These are phyloP conservation scores for Hypoxylon sp. DNA, from an alignment of 2,329 filamentous ascomycete species.

Conservation along the genomic window DNA sequence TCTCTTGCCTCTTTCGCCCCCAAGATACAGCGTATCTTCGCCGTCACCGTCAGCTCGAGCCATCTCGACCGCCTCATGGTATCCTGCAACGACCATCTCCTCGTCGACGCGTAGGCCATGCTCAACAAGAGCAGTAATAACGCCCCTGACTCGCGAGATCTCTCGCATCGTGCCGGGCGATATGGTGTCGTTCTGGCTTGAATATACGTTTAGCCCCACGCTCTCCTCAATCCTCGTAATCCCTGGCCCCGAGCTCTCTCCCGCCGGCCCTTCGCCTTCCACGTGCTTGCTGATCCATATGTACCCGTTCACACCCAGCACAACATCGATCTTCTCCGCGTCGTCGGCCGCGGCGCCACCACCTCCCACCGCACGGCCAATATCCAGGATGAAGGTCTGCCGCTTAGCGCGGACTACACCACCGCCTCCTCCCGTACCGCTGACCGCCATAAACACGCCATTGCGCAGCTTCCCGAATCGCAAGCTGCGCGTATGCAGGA, in stretches of 20 bases:
- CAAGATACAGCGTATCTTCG: conserved; percentile 71
- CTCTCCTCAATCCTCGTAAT: conserved; percentile 91
- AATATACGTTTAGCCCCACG: conserved; percentile 88
- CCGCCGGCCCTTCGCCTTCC: conserved; percentile 66
- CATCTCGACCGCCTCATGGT: conserved; percentile 84
- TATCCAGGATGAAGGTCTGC: conserved; percentile 87
- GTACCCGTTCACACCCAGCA: conserved; percentile 95
- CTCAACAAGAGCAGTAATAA: conserved; percentile 86
- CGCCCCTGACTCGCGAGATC: conserved; percentile 85
- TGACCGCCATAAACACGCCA: conserved; percentile 87
- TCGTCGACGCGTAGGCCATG: conserved; percentile 89
- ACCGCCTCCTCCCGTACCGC: conserved; percentile 84
- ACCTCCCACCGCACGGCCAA: conserved; percentile 51
- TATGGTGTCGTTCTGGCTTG: conserved; percentile 93
- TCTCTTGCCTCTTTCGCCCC: conserved; percentile 67
- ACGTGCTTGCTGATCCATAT: conserved; percentile 94
- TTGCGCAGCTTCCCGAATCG: conserved; percentile 97
- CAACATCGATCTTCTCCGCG: conserved; percentile 80
- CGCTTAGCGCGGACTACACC: conserved; percentile 86
- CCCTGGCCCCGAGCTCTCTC: conserved; percentile 63
- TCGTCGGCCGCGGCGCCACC: conserved; percentile 55
- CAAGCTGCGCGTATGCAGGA: conserved; percentile 88
- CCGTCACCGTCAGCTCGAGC: conserved; percentile 70
- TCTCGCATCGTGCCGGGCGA: conserved; percentile 82
- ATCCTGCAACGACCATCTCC: conserved; percentile 85